Conservation (phyloP, 441 rosid genomes). For the Gossypium schwendimanii region DNA sequence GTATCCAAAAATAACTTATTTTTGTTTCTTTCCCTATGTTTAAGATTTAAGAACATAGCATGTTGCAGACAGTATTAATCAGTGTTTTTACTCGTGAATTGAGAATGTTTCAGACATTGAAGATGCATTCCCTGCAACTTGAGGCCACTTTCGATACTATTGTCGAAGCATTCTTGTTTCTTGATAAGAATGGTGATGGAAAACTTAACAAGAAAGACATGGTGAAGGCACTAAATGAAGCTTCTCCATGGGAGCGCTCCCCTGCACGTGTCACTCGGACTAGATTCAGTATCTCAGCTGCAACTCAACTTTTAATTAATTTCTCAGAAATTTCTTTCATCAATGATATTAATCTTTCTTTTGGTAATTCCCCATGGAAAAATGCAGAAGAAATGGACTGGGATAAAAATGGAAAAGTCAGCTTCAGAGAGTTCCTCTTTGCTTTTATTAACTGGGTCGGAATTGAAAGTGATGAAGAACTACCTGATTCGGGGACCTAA, state of each 20-base stretch:
- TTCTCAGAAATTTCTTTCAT: not conserved
- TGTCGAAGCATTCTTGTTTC: conserved; percentile 68
- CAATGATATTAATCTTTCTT: conserved; percentile 9
- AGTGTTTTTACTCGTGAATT: conserved; percentile 15
- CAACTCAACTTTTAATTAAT: not conserved
- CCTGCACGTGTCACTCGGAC: conserved; percentile 49
- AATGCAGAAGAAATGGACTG: conserved; percentile 85
- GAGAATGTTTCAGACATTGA: conserved; percentile 30
- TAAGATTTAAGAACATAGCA: not conserved
- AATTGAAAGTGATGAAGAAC: conserved; percentile 46
- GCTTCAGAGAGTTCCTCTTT: conserved; percentile 75
- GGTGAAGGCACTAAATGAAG: conserved; percentile 53
- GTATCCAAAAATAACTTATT: too few species aligned
- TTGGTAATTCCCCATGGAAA: conserved; percentile 13
- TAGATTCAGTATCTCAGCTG: conserved; percentile 39
- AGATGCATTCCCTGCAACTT: conserved; percentile 38
- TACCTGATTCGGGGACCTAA: conserved; percentile 11
- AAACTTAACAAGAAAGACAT: conserved; percentile 61
- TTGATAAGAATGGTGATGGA: conserved; percentile 70
- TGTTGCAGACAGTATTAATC: not conserved
- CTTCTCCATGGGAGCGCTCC: conserved; percentile 58
- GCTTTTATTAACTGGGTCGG: conserved; percentile 74
- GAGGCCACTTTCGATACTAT: conserved; percentile 61
- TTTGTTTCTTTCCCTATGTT: too few species aligned
- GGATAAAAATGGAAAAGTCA: conserved; percentile 66